A percentile compares a stretch with the other conserved stretches of the same genome.
These are phyloP conservation scores for Cordyceps militaris DNA, from an alignment of 2,329 filamentous ascomycete genomes.

Conservation along the genomic window DNA sequence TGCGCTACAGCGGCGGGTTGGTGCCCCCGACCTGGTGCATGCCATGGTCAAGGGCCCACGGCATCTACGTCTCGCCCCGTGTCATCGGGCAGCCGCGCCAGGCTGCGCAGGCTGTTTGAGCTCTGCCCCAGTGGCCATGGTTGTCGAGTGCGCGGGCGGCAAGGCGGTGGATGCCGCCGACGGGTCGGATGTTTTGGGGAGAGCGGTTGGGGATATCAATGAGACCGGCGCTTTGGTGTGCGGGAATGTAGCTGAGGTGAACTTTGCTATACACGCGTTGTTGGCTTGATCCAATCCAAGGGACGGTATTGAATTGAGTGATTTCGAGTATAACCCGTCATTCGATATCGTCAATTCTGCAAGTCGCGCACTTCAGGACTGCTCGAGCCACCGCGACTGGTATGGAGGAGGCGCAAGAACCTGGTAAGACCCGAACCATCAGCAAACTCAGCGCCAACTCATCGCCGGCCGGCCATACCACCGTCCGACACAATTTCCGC, in stretches of 20 bases:
- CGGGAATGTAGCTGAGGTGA: conserved; percentile 43
- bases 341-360: no score
- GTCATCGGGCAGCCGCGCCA: conserved; percentile 43
- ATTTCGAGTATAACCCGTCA: no score
- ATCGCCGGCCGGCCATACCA: background rate
- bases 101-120: conserved; percentile 53
- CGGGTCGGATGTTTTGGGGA: conserved; percentile 35
- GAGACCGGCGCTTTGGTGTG: conserved; percentile 45
- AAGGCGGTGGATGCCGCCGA: conserved; percentile 43
- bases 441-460: no score
- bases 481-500: background rate
- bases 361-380: no score
- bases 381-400: no score
- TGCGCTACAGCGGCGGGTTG: conserved; percentile 53
- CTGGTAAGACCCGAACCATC: no score
- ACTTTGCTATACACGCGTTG: conserved; percentile 24
- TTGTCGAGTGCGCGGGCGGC: conserved; percentile 54
- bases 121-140: conserved; percentile 51
- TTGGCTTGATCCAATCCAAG: background rate
- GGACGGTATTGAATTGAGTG: no score
- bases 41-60: conserved; percentile 54
- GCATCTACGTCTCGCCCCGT: conserved; percentile 54
- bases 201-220: conserved; percentile 33
- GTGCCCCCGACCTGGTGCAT: conserved; percentile 57
- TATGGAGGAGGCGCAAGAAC: no score